Base-by-base conservation (phyloP, 768 basidiomycete species). In the Suillus occidentalis region DNA sequence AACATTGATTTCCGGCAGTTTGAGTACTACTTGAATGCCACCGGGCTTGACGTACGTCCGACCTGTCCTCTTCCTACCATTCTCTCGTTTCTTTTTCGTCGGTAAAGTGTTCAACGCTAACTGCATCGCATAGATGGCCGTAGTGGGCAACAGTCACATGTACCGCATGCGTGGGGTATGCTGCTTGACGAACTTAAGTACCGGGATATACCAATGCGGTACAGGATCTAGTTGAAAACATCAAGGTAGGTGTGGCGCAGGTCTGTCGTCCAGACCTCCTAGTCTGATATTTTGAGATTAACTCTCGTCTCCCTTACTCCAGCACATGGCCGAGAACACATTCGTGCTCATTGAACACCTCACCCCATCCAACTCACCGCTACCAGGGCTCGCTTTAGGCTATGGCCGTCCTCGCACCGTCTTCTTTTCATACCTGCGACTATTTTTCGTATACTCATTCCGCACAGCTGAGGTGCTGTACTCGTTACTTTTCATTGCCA, bases 1-100 rank as follows among this genome's bases (percentile, higher is more conserved):
- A 55, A 93, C 72, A 99, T 96, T 60, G 96, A 99, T 75, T 98
- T 98, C 71, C 87, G 93, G 37, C 97, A 98, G 69, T 98, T 97
- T 67, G 91, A 94, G 70, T 79, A 89, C 63, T 97, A 97, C 72
- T 78, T 96, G 39, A 91, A 93, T 70, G 89, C 97, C 22, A 91
- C 95, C 0, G 97, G 97, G 13, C 77, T 98, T 28, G 97, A 99
- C 75, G 93, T 92, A 71, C 71, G 88, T 78, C 55, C 18, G 37
- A 2, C n/a, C 14, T 37, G 12, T 45, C 47, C 2, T 31, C 50
- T 37, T 16, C 31, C 20, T 34, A 39, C n/a, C 34, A 12, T 8
- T 18, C 8, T 34, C 7, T 13, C 9, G 1, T 14, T 8, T 20
- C n/a, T 47, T 3, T 49, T 49, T 49, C 22, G 4, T 22, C 12